A percentile compares a stretch with the other conserved stretches of the same genome.
Evolutionary conservation across 2,329 filamentous ascomycete genomes (phyloP).

Genomic region (Pseudopithomyces maydicus): DNA sequence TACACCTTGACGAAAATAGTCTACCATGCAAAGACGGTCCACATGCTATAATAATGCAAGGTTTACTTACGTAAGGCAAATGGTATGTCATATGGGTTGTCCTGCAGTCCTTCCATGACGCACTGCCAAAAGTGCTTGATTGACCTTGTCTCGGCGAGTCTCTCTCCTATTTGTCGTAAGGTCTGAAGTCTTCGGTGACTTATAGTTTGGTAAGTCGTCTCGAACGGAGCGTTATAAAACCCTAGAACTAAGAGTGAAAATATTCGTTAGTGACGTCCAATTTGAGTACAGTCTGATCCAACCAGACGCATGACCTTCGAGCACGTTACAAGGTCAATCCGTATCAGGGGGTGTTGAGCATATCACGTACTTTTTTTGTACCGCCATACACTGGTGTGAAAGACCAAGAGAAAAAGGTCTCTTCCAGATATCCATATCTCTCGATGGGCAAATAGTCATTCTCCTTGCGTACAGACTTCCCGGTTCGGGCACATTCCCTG

Average conservation of each 20-base stretch:
- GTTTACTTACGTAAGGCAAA: constrained; percentile 29
- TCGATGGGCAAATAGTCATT: constrained; percentile 38
- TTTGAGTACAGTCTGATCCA: neutral
- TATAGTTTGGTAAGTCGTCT: constrained; percentile 48
- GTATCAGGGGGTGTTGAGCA: neutral
- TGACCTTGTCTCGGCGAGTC: constrained; percentile 33
- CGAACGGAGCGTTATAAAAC: constrained; percentile 40
- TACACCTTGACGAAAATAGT: no score
- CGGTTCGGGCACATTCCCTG: constrained; percentile 34
- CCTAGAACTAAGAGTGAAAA: constrained; percentile 15
- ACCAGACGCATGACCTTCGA: no score
- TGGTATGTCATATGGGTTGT: constrained; percentile 39
- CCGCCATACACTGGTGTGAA: constrained; percentile 48
- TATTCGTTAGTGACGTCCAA: neutral
- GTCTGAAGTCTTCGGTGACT: constrained; percentile 45
- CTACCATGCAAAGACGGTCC: no score
- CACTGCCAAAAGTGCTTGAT: constrained; percentile 53
- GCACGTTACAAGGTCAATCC: neutral
- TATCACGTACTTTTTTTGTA: constrained; percentile 28
- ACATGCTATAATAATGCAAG: neutral
- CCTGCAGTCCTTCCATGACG: constrained; percentile 55
- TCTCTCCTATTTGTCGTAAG: constrained; percentile 46
- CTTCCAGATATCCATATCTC: constrained; percentile 34
- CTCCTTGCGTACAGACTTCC: constrained; percentile 30
- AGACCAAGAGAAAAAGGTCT: constrained; percentile 51